Percentiles rank a stretch among this genome's conserved stretches.
These are phyloP conservation scores for button mushroom (Agaricus bisporus) DNA, from an alignment of 768 basidiomycete species.

Conservation along the genomic window DNA sequence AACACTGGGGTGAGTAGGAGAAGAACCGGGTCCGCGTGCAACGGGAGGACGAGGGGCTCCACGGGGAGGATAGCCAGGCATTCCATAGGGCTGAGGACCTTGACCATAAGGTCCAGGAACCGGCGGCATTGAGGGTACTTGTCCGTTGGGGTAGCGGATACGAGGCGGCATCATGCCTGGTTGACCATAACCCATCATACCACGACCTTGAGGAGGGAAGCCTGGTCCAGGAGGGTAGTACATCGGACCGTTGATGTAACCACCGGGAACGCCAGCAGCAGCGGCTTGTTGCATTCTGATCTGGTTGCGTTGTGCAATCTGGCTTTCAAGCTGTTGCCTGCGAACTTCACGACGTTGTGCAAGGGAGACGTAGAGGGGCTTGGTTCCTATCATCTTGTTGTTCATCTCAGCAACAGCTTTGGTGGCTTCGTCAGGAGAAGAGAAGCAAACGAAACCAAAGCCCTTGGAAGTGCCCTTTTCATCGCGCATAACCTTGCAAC, in stretches of 20 bases:
- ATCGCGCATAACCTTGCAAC: slow-evolving; percentile 99
- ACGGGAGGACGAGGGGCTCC: slow-evolving; percentile 57
- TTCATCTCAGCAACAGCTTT: slow-evolving; percentile 99
- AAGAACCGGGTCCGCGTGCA: slow-evolving; percentile 63
- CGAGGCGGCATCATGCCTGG: slow-evolving; percentile 86
- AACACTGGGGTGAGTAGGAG: slow-evolving; percentile 58
- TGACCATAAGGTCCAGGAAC: slow-evolving; percentile 68
- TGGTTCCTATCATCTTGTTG: slow-evolving; percentile 99
- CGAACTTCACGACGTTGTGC: slow-evolving; percentile 98
- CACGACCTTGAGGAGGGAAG: slow-evolving; percentile 79
- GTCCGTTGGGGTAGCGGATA: slow-evolving; percentile 75
- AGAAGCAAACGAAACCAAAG: slow-evolving; percentile 99
- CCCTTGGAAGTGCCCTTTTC: slow-evolving; percentile 91
- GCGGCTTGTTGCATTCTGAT: slow-evolving; percentile 95
- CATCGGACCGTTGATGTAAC: slow-evolving; percentile 81
- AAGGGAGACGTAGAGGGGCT: slow-evolving; percentile 97
- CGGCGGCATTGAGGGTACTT: slow-evolving; percentile 66
- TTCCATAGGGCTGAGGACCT: slow-evolving; percentile 65
- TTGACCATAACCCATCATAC: slow-evolving; percentile 76
- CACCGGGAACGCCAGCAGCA: slow-evolving; percentile 75
- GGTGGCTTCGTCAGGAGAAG: slow-evolving; percentile 96
- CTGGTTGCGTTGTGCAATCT: slow-evolving; percentile 97
- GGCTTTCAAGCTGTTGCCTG: slow-evolving; percentile 96
- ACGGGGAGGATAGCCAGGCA: slow-evolving; percentile 60
- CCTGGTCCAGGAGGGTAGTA: slow-evolving; percentile 81